Evolutionary conservation across 2,329 filamentous ascomycete genomes (phyloP).

Genomic region (Colletotrichum tamarilloi): DNA sequence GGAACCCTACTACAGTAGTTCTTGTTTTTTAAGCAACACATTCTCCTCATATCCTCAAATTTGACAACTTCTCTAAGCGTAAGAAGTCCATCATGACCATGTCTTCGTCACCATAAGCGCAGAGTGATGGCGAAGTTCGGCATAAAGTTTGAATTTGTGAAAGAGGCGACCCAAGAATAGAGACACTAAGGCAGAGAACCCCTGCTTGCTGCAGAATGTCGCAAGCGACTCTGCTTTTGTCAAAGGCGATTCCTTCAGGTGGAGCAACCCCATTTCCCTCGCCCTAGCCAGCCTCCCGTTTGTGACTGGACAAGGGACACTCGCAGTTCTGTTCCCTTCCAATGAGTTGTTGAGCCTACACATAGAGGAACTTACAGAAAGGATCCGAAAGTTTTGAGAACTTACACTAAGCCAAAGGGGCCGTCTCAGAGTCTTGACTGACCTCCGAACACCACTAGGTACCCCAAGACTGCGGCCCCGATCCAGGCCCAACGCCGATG

Average conservation of each 20-base stretch:
- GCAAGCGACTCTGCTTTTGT: background rate
- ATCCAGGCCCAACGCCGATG: too few species aligned
- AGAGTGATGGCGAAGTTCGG: background rate
- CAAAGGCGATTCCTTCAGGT: background rate
- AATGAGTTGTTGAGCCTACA: background rate
- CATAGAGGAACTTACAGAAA: background rate
- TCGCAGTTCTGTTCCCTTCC: too few species aligned
- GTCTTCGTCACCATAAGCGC: background rate
- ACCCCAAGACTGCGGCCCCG: too few species aligned
- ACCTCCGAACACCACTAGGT: background rate
- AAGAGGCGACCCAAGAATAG: background rate
- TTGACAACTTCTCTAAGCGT: background rate
- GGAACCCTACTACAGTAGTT: too few species aligned
- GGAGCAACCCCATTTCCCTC: background rate
- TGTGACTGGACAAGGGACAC: background rate
- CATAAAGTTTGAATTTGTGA: background rate
- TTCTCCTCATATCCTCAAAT: background rate
- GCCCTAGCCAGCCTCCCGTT: background rate
- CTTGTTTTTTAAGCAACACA: background rate
- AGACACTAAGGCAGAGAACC: background rate
- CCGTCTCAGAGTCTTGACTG: background rate
- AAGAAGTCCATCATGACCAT: background rate
- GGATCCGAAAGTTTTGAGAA: background rate
- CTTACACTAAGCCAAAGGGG: background rate
- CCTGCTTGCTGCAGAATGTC: background rate